Evolutionary conservation across 2,329 filamentous ascomycete genomes (phyloP).

Genomic region (Orbilia brochopaga): DNA sequence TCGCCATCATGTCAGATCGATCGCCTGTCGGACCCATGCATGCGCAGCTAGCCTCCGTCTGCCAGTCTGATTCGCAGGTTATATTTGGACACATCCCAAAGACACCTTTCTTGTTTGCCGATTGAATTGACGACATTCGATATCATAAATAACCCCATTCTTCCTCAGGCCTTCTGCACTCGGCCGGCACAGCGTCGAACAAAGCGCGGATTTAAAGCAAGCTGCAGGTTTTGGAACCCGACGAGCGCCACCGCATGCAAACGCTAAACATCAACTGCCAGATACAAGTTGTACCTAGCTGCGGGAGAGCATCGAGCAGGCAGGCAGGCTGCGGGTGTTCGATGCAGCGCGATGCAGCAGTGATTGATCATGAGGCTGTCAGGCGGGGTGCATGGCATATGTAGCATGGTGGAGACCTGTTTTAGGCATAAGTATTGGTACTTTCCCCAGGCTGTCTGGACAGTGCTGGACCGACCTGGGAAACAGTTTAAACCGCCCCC

Average conservation of each 20-base stretch:
- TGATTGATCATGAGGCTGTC: conserved; percentile 26
- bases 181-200: not conserved
- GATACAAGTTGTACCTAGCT: too few species aligned
- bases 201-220: not conserved
- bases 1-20: conserved; percentile 35
- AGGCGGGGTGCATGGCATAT: conserved; percentile 9
- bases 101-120: too few species aligned
- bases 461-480: conserved; percentile 1
- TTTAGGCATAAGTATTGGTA: conserved; percentile 2
- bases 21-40: conserved; percentile 16
- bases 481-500: conserved; percentile 28
- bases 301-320: too few species aligned
- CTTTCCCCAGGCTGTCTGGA: not conserved
- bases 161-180: not conserved
- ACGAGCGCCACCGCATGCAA: too few species aligned
- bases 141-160: not conserved
- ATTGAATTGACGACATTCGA: not conserved
- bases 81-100: conserved; percentile 38
- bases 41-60: conserved; percentile 12
- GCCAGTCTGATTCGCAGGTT: conserved; percentile 37
- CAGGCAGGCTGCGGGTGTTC: not conserved
- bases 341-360: conserved; percentile 4
- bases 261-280: not conserved
- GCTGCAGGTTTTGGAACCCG: too few species aligned
- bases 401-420: conserved; percentile 8